A percentile compares a stretch with the other conserved stretches of the same genome.
phyloP scores from a whole-genome alignment of 2,329 filamentous ascomycete genomes.

The Zymoseptoria brevis region DNA sequence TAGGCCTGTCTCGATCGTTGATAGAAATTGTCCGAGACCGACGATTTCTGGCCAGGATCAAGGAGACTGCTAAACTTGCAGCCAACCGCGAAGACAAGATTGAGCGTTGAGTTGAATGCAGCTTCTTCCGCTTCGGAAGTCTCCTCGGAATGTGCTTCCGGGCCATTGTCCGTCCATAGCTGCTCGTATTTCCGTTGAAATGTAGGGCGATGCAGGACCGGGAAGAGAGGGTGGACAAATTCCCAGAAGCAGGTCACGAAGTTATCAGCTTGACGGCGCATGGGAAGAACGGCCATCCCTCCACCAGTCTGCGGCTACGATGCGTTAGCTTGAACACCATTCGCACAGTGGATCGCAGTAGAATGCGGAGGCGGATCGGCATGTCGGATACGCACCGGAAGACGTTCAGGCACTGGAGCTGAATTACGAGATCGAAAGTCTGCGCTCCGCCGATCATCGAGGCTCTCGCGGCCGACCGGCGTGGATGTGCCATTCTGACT shows the following conservation, averaged over 20 bases:
- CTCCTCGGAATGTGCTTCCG: neutral
- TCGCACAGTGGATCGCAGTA: neutral
- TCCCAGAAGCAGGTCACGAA: slow-evolving; percentile 23
- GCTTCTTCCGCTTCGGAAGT: slow-evolving; percentile 19
- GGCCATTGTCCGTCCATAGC: slow-evolving; percentile 15
- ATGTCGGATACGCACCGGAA: slow-evolving; percentile 3
- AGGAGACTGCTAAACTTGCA: slow-evolving; percentile 20
- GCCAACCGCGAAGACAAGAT: slow-evolving; percentile 21
- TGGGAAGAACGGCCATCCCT: slow-evolving; percentile 17
- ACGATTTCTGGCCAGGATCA: slow-evolving; percentile 16
- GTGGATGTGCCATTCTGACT: slow-evolving; percentile 11
- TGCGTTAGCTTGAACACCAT: neutral
- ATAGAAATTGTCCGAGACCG: slow-evolving; percentile 22
- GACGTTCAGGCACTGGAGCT: slow-evolving; percentile 11
- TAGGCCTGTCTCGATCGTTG: slow-evolving; percentile 21
- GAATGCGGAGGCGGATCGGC: neutral
- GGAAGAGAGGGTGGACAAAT: slow-evolving; percentile 23
- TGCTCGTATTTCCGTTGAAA: slow-evolving; percentile 20
- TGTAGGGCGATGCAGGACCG: slow-evolving; percentile 20
- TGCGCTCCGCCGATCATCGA: neutral
- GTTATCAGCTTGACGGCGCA: slow-evolving; percentile 20
- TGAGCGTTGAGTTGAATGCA: slow-evolving; percentile 19
- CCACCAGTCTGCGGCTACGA: slow-evolving; percentile 5
- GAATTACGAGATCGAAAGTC: slow-evolving; percentile 6
- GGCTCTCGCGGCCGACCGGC: slow-evolving; percentile 1